phyloP scores from a whole-genome alignment of 108 stramenopile species.

The Cyclotella kingstonii region DNA sequence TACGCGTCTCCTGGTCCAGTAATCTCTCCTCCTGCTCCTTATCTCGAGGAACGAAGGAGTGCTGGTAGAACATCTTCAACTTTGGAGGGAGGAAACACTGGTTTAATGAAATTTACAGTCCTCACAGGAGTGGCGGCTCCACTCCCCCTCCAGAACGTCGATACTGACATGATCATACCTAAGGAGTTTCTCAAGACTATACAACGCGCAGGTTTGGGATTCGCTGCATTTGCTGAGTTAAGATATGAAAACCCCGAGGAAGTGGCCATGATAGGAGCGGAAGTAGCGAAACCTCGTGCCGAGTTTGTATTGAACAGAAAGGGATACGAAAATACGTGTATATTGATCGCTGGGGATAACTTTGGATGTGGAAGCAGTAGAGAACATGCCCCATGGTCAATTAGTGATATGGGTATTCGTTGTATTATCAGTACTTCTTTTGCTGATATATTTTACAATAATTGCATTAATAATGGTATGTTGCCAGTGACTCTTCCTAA shows the following conservation, averaged over 20 bases:
- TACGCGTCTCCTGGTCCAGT: slow-evolving; percentile 61
- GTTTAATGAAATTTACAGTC: slow-evolving; percentile 70
- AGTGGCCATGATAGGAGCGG: slow-evolving; percentile 82
- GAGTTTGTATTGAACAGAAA: slow-evolving; percentile 89
- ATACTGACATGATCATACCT: slow-evolving; percentile 97
- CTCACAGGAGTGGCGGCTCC: slow-evolving; percentile 83
- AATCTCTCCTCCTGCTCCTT: slow-evolving; percentile 78
- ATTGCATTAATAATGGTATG: slow-evolving; percentile 97
- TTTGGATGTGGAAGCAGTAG: slow-evolving; percentile 91
- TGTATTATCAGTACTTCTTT: slow-evolving; percentile 91
- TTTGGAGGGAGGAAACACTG: slow-evolving; percentile 40
- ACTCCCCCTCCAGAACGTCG: slow-evolving; percentile 92
- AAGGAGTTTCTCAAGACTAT: slow-evolving; percentile 96
- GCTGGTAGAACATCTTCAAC: slow-evolving; percentile 1
- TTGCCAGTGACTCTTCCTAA: slow-evolving; percentile 81
- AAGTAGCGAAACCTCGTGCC: slow-evolving; percentile 62
- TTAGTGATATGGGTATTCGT: slow-evolving; percentile 90
- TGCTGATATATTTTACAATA: slow-evolving; percentile 96
- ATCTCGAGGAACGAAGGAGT: slow-evolving; percentile 21
- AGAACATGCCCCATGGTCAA: slow-evolving; percentile 96
- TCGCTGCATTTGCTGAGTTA: slow-evolving; percentile 91
- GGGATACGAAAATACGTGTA: slow-evolving; percentile 72
- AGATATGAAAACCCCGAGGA: slow-evolving; percentile 87
- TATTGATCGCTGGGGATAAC: slow-evolving; percentile 92
- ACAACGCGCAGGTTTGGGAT: slow-evolving; percentile 89